phyloP scores from a whole-genome alignment of 1,284 basidiomycete species.

The Coriolopsis trogii region DNA sequence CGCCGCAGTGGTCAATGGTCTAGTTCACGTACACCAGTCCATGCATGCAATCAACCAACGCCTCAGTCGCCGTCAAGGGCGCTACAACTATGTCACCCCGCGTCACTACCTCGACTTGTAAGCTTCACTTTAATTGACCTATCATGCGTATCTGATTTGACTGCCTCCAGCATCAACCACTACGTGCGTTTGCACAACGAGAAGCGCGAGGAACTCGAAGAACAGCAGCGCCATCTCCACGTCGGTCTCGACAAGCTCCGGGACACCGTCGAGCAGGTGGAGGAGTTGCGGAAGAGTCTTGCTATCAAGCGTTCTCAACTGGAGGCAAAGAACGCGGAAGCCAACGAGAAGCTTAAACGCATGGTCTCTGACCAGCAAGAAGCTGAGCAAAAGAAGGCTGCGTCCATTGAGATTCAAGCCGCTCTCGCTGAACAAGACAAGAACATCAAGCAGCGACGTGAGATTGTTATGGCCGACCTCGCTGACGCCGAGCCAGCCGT shows the following conservation, averaged over 20 bases:
- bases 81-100: slow-evolving; percentile 97
- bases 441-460: slow-evolving; percentile 85
- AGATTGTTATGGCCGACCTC: slow-evolving; percentile 92
- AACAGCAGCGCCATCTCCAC: slow-evolving; percentile 98
- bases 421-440: slow-evolving; percentile 91
- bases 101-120: slow-evolving; percentile 98
- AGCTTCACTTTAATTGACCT: slow-evolving; percentile 37
- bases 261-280: slow-evolving; percentile 95
- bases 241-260: slow-evolving; percentile 97
- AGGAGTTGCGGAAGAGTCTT: slow-evolving; percentile 93
- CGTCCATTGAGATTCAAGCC: slow-evolving; percentile 95
- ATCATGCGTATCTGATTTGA: slow-evolving; percentile 4
- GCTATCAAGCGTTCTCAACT: slow-evolving; percentile 94
- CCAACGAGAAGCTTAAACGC: slow-evolving; percentile 95
- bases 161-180: slow-evolving; percentile 81
- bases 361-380: slow-evolving; percentile 99
- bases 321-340: slow-evolving; percentile 91
- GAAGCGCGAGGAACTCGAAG: slow-evolving; percentile 98
- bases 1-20: slow-evolving; percentile 88
- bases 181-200: slow-evolving; percentile 97
- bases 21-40: slow-evolving; percentile 93
- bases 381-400: slow-evolving; percentile 96
- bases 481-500: slow-evolving; percentile 99
- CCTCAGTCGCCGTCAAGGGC: slow-evolving; percentile 89
- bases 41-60: slow-evolving; percentile 89